Evolutionary conservation across 129 eudicot genomes (phyloP).

Genomic region (Sambucus nigra): DNA sequence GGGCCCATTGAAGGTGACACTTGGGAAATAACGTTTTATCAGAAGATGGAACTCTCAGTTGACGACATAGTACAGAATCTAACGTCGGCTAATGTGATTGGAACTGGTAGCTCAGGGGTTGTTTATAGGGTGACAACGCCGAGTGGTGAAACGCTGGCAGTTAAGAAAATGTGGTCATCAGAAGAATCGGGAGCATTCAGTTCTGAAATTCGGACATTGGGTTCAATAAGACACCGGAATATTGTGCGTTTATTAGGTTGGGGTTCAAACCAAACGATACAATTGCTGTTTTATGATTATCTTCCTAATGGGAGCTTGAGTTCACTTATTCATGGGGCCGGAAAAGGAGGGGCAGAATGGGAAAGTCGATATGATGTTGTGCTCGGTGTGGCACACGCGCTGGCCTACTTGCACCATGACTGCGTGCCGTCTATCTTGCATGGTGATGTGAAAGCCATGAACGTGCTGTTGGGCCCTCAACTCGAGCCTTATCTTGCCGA

Average conservation of each 20-base stretch:
- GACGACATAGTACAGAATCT: constrained; percentile 60
- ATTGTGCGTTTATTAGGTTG: constrained; percentile 83
- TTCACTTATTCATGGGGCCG: constrained; percentile 79
- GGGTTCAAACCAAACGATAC: constrained; percentile 70
- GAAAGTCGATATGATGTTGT: constrained; percentile 61
- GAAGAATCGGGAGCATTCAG: constrained; percentile 82
- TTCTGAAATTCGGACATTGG: constrained; percentile 73
- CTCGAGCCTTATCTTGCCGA: constrained; percentile 88
- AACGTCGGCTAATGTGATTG: constrained; percentile 76
- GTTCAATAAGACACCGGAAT: constrained; percentile 87
- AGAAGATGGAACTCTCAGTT: constrained; percentile 68
- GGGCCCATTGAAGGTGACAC: constrained; percentile 18
- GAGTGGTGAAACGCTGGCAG: constrained; percentile 73
- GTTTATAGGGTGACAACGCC: constrained; percentile 66
- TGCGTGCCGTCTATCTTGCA: constrained; percentile 85
- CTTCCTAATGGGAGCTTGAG: constrained; percentile 95
- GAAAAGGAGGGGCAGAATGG: constrained; percentile 84
- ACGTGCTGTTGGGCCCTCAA: constrained; percentile 62
- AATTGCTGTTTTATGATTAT: constrained; percentile 81
- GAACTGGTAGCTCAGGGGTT: constrained; percentile 96
- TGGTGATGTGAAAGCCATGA: constrained; percentile 95
- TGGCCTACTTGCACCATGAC: constrained; percentile 87
- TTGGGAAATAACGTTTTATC: constrained; percentile 87
- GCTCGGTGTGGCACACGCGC: constrained; percentile 89
- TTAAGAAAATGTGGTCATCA: constrained; percentile 93